Conservation (phyloP, 305 asterid genomes). For the Fraxinus floribunda region DNA sequence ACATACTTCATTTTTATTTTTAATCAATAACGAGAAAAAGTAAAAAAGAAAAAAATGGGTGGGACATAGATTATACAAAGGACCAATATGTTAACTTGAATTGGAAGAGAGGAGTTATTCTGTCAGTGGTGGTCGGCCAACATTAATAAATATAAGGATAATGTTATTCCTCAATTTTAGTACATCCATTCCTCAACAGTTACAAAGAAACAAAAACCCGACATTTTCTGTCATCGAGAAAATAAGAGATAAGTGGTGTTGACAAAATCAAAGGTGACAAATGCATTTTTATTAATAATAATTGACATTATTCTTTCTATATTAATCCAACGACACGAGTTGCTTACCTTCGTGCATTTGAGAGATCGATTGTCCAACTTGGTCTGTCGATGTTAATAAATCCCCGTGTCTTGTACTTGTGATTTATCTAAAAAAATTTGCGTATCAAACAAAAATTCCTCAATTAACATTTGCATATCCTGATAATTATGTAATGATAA, state of each 20-base stretch:
- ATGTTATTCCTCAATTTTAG: not conserved
- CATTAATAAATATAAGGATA: not conserved
- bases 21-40: not conserved
- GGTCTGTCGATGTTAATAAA: not conserved
- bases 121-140: constrained; percentile 7
- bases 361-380: not conserved
- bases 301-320: not conserved
- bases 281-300: not conserved
- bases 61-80: not conserved
- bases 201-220: not conserved
- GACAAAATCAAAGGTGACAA: not conserved
- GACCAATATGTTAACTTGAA: constrained; percentile 5
- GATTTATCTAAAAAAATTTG: not conserved
- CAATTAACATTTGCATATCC: not conserved
- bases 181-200: not conserved
- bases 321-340: not conserved
- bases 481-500: not conserved
- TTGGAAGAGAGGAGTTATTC: not conserved
- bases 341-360: not conserved
- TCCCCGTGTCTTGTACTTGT: not conserved
- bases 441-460: not conserved
- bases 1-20: not conserved
- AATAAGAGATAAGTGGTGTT: not conserved
- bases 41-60: not conserved
- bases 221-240: not conserved